Evolutionary conservation across 768 basidiomycete species (phyloP), one percentile per base, ranked within the genome.

Genomic region (Russula abietina): DNA sequence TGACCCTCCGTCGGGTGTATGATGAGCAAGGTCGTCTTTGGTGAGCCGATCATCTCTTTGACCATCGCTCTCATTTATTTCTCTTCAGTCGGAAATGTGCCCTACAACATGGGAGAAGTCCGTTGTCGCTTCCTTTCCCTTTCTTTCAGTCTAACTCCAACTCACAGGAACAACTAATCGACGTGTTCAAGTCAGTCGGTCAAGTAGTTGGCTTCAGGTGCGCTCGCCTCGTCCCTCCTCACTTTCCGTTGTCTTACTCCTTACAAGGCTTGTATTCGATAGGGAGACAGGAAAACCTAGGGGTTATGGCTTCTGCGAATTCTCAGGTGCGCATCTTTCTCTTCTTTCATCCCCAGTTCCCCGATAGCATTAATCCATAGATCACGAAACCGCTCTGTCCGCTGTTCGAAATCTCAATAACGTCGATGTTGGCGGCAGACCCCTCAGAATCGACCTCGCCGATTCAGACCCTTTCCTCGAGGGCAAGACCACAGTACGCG

Each of bases 381-480:
- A 99, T 75, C 91, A 96, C 73, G 95, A 97, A 75, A 98, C 97
- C 26, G 97, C 97, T 8, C 75, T 84, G 28, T 96, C 93, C 55
- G 97, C 97, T 53, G 93, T 99, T 17, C 87, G 97, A 70, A 99
- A 98, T 71, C 83, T 99, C 54, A 93, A 97, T 74, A 92, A 91
- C 64, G 85, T 85, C 55, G 92, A 93, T 68, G 90, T 98, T 36
- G 93, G 91, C 60, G 97, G 97, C 4, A 85, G 97, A 10, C 89
- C 91, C 2, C 80, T 99, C 49, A 87, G 95, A 54, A 95, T 99
- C 69, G 96, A 98, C 73, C 81, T 96, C 39, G 93, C 94, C 51
- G 91, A 95, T 71, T 93, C 91, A 32, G 93, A 94, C 69, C 92
- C 94, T 6, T 90, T 92, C 72, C 85, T 93, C 63, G 88, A 94